These are phyloP conservation scores for Agastache rugosa DNA, from an alignment of 257 asterid species.

Conservation along the genomic window DNA sequence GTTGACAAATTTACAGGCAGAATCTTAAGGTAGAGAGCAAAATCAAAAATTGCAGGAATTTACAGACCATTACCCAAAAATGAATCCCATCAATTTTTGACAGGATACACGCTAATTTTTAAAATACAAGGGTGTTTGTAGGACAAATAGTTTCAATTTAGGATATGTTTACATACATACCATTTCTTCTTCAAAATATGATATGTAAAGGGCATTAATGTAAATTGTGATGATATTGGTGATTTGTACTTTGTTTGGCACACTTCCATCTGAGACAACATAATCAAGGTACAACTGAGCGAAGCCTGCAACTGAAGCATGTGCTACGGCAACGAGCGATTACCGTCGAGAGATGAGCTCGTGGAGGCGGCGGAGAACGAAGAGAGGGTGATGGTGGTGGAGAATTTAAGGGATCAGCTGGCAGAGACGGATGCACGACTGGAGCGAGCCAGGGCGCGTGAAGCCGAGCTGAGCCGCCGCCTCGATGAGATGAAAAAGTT, in stretches of 20 bases:
- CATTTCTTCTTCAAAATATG: too few species aligned
- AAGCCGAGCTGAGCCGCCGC: slow-evolving; percentile 78
- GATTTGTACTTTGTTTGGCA: neutral
- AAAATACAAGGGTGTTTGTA: too few species aligned
- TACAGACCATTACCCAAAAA: too few species aligned
- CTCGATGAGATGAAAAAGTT: slow-evolving; percentile 79
- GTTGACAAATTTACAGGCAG: too few species aligned
- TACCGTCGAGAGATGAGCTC: slow-evolving; percentile 60
- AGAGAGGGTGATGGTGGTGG: slow-evolving; percentile 46
- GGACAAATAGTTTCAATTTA: too few species aligned
- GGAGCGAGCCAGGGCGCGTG: slow-evolving; percentile 79
- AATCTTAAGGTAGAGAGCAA: too few species aligned
- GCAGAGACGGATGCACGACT: slow-evolving; percentile 85
- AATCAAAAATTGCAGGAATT: too few species aligned
- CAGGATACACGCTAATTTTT: too few species aligned
- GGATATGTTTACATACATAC: too few species aligned
- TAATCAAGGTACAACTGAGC: slow-evolving; percentile 34
- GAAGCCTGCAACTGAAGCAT: slow-evolving; percentile 38
- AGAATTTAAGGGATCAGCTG: slow-evolving; percentile 61
- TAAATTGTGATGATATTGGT: too few species aligned
- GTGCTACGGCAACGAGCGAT: slow-evolving; percentile 78
- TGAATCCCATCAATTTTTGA: too few species aligned
- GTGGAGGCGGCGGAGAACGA: slow-evolving; percentile 37
- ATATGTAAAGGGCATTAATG: too few species aligned
- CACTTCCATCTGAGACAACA: neutral